phyloP scores from a whole-genome alignment of 1,284 basidiomycete species.

The Schizopora paradoxa region DNA sequence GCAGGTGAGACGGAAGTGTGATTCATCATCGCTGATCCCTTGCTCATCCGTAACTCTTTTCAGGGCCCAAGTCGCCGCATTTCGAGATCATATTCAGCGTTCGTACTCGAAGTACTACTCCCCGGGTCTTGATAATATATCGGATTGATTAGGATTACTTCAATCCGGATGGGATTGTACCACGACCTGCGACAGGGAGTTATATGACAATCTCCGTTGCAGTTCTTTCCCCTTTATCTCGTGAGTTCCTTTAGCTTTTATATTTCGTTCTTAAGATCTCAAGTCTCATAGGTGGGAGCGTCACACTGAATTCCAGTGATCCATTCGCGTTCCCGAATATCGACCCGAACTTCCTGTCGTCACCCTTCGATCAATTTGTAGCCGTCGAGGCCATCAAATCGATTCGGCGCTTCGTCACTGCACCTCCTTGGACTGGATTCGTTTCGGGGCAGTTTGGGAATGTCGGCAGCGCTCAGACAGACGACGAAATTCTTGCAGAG shows the following conservation, averaged over 20 bases:
- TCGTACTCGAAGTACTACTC: constrained; percentile 10
- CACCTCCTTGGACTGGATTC: constrained; percentile 21
- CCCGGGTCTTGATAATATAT: neutral
- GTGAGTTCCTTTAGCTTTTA: constrained; percentile 36
- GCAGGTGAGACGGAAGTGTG: constrained; percentile 11
- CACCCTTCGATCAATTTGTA: constrained; percentile 45
- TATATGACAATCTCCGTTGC: constrained; percentile 62
- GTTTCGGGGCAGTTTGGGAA: constrained; percentile 20
- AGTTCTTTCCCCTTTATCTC: constrained; percentile 58
- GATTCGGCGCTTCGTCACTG: constrained; percentile 19
- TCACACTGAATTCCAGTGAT: constrained; percentile 37
- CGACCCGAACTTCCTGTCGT: constrained; percentile 57
- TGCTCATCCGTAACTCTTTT: neutral
- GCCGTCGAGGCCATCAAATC: constrained; percentile 52
- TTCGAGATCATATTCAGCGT: constrained; percentile 26
- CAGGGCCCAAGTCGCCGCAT: constrained; percentile 20
- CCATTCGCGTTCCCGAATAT: constrained; percentile 53
- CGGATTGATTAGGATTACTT: neutral
- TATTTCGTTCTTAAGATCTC: constrained; percentile 8
- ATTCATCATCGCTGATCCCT: too few species aligned
- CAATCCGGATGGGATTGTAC: constrained; percentile 29
- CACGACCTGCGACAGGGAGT: constrained; percentile 56
- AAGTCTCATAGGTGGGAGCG: constrained; percentile 22
- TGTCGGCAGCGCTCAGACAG: constrained; percentile 22
- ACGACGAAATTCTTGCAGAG: constrained; percentile 22